phyloP scores from a whole-genome alignment of 2,329 filamentous ascomycete genomes.

The Diplocarpon rosae region DNA sequence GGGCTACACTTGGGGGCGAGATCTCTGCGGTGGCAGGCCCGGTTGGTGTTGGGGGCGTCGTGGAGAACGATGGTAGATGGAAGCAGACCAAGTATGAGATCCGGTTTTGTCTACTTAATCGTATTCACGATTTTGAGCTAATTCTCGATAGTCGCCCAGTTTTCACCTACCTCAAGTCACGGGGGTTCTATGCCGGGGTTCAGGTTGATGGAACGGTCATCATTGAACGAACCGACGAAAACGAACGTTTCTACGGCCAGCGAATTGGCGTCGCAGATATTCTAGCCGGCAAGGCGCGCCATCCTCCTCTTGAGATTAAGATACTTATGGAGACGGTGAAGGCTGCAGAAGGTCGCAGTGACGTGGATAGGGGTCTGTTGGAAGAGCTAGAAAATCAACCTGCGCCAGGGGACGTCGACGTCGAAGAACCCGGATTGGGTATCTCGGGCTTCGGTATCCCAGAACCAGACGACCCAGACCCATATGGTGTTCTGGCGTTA shows the following conservation, averaged over 20 bases:
- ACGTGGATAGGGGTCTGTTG: constrained; percentile 60
- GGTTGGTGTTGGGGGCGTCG: constrained; percentile 41
- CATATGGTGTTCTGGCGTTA: constrained; percentile 82
- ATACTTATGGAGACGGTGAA: constrained; percentile 61
- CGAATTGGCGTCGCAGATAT: constrained; percentile 51
- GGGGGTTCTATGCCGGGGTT: constrained; percentile 78
- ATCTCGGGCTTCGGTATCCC: constrained; percentile 64
- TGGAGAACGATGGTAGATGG: constrained; percentile 27
- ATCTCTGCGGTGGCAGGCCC: constrained; percentile 69
- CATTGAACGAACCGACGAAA: constrained; percentile 78
- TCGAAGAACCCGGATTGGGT: constrained; percentile 31
- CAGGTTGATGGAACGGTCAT: constrained; percentile 81
- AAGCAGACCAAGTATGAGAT: constrained; percentile 46
- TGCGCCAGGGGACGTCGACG: constrained; percentile 64
- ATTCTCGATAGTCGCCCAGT: constrained; percentile 37
- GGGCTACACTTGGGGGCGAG: constrained; percentile 73
- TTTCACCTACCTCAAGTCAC: constrained; percentile 80
- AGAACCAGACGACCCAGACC: constrained; percentile 72
- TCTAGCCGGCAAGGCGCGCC: constrained; percentile 30
- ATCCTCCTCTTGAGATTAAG: constrained; percentile 31
- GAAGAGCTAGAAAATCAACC: constrained; percentile 52
- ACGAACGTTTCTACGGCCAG: constrained; percentile 73
- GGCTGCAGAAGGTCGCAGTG: constrained; percentile 71
- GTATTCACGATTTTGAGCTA: neutral
- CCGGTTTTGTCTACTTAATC: neutral